A percentile compares a stretch with the other conserved stretches of the same genome.
These are phyloP conservation scores for Pichia sp. DNA, from an alignment of 1,139 yeast genomes.

Conservation along the genomic window DNA sequence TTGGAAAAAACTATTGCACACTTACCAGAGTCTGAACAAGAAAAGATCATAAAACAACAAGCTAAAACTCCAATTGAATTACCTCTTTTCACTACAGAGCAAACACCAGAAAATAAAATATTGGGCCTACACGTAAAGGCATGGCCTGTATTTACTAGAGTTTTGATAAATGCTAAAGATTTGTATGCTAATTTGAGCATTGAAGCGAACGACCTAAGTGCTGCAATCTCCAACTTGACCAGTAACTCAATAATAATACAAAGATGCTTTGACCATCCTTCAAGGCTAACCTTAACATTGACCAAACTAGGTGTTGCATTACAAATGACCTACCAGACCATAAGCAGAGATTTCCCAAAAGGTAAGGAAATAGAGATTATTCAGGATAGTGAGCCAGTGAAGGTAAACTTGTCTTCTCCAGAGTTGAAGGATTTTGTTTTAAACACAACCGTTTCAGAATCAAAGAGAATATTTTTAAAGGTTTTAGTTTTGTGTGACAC, in stretches of 20 bases:
- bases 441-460: slow-evolving; percentile 16
- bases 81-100: slow-evolving; percentile 22
- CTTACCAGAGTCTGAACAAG: slow-evolving; percentile 13
- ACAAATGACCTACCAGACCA: slow-evolving; percentile 19
- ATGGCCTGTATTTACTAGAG: slow-evolving; percentile 28
- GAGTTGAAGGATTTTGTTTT: slow-evolving; percentile 18
- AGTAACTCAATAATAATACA: slow-evolving; percentile 21
- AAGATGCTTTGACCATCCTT: slow-evolving; percentile 22
- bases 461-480: slow-evolving; percentile 18
- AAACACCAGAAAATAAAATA: slow-evolving; percentile 23
- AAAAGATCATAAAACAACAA: slow-evolving; percentile 18
- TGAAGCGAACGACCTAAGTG: slow-evolving; percentile 23
- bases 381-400: slow-evolving; percentile 14
- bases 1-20: slow-evolving; percentile 15
- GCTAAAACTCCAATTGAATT: slow-evolving; percentile 22
- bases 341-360: slow-evolving; percentile 14
- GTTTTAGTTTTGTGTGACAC: slow-evolving; percentile 19
- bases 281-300: slow-evolving; percentile 19
- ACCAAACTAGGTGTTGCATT: slow-evolving; percentile 22
- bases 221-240: slow-evolving; percentile 35
- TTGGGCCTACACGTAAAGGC: slow-evolving; percentile 23
- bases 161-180: slow-evolving; percentile 27
- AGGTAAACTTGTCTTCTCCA: slow-evolving; percentile 13
- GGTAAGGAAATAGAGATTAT: slow-evolving; percentile 16
- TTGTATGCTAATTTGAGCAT: slow-evolving; percentile 25